phyloP scores from a whole-genome alignment of 202 grass and related monocot species.

The Bolboschoenoplectus hybrid region DNA sequence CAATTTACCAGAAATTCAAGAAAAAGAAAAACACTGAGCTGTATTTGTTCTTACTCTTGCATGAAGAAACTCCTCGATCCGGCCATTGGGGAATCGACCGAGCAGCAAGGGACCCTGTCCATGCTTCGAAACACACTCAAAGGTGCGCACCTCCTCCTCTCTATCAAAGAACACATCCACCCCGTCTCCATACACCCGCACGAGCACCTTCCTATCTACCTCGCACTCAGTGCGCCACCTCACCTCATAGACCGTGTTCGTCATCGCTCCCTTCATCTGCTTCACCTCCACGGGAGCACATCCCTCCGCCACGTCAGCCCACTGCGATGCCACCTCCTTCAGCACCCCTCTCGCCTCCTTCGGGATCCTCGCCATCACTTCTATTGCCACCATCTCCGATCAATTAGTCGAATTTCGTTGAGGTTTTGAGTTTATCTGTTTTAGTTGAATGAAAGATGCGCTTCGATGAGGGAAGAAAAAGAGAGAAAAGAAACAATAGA shows the following conservation, averaged over 20 bases:
- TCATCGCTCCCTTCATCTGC: constrained; percentile 95
- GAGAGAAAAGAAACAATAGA: background rate
- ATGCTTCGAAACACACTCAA: constrained; percentile 97
- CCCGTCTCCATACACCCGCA: constrained; percentile 90
- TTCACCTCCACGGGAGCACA: constrained; percentile 61
- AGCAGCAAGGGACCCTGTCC: constrained; percentile 91
- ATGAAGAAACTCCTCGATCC: constrained; percentile 99
- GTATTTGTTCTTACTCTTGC: constrained; percentile 57
- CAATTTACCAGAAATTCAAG: constrained; percentile 17
- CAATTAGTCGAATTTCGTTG: background rate
- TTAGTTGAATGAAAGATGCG: background rate
- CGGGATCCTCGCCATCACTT: constrained; percentile 58
- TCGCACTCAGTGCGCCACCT: constrained; percentile 49
- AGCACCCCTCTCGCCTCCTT: constrained; percentile 72
- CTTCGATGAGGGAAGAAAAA: background rate
- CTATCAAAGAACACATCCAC: constrained; percentile 89
- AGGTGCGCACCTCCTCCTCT: constrained; percentile 89
- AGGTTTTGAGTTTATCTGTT: background rate
- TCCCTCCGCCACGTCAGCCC: constrained; percentile 77
- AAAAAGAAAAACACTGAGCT: background rate
- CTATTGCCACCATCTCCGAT: constrained; percentile 57
- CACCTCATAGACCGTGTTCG: constrained; percentile 93
- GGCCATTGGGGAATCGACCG: constrained; percentile 80
- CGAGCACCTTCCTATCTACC: constrained; percentile 69
- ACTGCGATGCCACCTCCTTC: constrained; percentile 64